Conservation (phyloP, 106 monocot species). For the Platanthera zijinensis region DNA sequence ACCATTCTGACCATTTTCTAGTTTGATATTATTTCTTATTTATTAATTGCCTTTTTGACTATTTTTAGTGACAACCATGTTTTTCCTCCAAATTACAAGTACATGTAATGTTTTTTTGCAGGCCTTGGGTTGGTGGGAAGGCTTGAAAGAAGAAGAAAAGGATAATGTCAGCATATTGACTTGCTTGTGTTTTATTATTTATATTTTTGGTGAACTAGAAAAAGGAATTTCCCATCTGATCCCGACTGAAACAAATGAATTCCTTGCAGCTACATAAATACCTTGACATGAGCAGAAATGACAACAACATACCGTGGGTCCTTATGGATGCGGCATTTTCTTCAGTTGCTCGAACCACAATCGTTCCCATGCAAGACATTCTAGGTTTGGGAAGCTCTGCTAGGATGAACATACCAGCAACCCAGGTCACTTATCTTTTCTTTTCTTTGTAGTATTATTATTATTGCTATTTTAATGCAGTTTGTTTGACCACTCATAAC, state of each 20-base stretch:
- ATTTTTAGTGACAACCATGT: too few species aligned
- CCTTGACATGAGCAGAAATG: conserved; percentile 24
- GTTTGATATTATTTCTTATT: too few species aligned
- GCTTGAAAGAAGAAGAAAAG: conserved; percentile 50
- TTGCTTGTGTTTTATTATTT: not conserved
- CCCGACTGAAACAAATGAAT: conserved; percentile 3
- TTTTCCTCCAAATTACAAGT: not conserved
- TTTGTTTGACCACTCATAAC: not conserved
- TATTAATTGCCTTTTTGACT: too few species aligned
- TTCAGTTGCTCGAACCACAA: conserved; percentile 71
- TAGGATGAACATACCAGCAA: conserved; percentile 95
- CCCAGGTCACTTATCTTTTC: conserved; percentile 46
- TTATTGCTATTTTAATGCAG: not conserved
- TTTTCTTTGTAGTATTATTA: not conserved
- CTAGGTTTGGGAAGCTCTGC: conserved; percentile 65
- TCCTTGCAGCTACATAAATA: conserved; percentile 51
- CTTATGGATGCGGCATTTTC: conserved; percentile 58
- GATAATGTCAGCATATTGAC: conserved; percentile 35
- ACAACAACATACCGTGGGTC: conserved; percentile 52
- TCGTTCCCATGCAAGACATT: conserved; percentile 83
- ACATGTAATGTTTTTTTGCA: conserved; percentile 16
- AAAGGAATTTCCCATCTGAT: not conserved
- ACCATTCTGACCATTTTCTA: too few species aligned
- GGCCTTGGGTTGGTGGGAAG: conserved; percentile 90
- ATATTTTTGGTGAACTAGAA: not conserved